phyloP scores from a whole-genome alignment of 1,284 basidiomycete species.

The Puccinia horiana region DNA sequence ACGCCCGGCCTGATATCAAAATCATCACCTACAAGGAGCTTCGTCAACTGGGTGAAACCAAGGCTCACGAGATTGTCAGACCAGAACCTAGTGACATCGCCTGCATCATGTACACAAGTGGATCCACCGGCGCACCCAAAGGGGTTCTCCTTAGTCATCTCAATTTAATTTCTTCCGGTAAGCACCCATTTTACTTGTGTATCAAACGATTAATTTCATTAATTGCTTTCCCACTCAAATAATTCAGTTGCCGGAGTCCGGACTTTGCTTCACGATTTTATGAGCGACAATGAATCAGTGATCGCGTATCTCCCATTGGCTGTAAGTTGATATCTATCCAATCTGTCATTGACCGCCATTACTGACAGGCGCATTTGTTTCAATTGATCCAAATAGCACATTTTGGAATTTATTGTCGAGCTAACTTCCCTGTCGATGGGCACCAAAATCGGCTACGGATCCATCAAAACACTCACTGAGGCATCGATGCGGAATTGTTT shows the following conservation, averaged over 20 bases:
- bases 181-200: neutral
- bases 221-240: conserved; percentile 26
- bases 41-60: conserved; percentile 66
- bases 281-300: conserved; percentile 67
- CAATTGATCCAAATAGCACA: conserved; percentile 18
- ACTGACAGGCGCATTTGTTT: neutral
- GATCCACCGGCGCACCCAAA: conserved; percentile 89
- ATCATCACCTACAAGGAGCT: conserved; percentile 72
- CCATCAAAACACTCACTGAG: conserved; percentile 94
- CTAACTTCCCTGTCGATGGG: conserved; percentile 62
- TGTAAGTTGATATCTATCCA: conserved; percentile 50
- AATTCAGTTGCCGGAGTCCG: conserved; percentile 70
- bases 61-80: conserved; percentile 65
- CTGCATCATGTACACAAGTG: conserved; percentile 96
- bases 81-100: conserved; percentile 67
- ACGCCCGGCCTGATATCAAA: conserved; percentile 60
- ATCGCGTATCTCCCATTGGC: conserved; percentile 48
- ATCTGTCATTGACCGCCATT: neutral
- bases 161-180: conserved; percentile 75
- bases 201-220: conserved; percentile 52
- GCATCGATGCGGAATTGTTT: conserved; percentile 82
- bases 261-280: conserved; percentile 73
- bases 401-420: conserved; percentile 49
- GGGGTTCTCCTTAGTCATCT: conserved; percentile 85
- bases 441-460: conserved; percentile 80